Percentiles rank a stretch among this genome's conserved stretches.
These are phyloP conservation scores for Trichophyton verrucosum DNA, from an alignment of 2,329 filamentous ascomycete genomes.

Conservation along the genomic window DNA sequence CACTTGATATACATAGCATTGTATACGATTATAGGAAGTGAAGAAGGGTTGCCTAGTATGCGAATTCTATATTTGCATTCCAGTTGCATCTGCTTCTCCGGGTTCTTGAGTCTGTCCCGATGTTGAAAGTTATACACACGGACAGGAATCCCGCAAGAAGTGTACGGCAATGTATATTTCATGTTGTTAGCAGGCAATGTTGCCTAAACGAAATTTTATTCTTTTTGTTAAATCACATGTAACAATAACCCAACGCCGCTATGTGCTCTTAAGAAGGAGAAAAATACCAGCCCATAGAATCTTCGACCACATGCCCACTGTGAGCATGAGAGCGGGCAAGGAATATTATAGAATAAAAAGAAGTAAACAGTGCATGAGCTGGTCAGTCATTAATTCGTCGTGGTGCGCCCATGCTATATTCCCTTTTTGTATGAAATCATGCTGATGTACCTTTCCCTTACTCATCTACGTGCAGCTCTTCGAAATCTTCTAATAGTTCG, in stretches of 20 bases:
- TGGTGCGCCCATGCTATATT: background rate
- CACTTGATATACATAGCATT: no score
- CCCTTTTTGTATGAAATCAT: background rate
- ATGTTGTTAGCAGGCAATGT: background rate
- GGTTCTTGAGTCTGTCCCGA: no score
- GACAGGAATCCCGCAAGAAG: background rate
- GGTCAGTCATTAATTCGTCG: background rate
- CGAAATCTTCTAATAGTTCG: slow-evolving; percentile 81
- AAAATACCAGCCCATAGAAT: background rate
- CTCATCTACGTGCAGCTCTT: slow-evolving; percentile 60
- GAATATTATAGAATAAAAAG: no score
- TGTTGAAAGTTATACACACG: no score
- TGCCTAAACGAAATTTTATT: background rate
- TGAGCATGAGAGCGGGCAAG: no score
- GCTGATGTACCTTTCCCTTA: background rate
- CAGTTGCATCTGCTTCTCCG: no score
- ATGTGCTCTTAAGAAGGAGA: background rate
- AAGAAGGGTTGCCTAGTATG: no score
- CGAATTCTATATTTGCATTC: no score
- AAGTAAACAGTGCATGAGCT: background rate
- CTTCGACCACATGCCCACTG: no score
- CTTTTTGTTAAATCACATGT: background rate
- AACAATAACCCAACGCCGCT: background rate
- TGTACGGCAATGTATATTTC: background rate
- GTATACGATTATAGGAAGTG: no score